Evolutionary conservation across 768 basidiomycete genomes (phyloP).

Genomic region (Boletellus ananiceps): DNA sequence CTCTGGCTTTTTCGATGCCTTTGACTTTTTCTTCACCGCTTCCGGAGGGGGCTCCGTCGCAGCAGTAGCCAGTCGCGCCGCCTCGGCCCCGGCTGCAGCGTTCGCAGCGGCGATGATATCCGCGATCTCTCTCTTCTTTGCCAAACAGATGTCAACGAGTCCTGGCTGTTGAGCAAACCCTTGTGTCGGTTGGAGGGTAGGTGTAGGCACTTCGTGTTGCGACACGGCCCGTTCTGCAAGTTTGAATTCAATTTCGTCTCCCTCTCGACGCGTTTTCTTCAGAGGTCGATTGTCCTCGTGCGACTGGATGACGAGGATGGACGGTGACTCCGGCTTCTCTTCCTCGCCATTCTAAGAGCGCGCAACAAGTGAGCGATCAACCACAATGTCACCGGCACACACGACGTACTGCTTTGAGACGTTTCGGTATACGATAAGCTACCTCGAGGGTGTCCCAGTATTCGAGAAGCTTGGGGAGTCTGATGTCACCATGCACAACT

Average conservation of each 20-base stretch:
- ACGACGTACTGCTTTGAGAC: constrained; percentile 40
- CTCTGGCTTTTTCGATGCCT: constrained; percentile 35
- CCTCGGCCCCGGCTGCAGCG: constrained; percentile 33
- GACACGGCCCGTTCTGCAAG: neutral
- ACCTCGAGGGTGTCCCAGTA: constrained; percentile 75
- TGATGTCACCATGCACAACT: neutral
- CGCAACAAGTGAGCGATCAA: neutral
- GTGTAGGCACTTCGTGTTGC: neutral
- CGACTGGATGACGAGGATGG: constrained; percentile 17
- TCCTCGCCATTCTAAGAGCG: constrained; percentile 30
- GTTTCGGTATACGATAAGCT: constrained; percentile 86
- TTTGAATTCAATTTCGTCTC: constrained; percentile 23
- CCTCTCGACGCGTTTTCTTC: constrained; percentile 30
- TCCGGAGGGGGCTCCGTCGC: constrained; percentile 17
- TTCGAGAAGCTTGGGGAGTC: constrained; percentile 55
- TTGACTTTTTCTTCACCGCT: constrained; percentile 26
- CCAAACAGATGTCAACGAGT: neutral
- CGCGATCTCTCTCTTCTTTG: constrained; percentile 31
- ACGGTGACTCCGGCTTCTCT: constrained; percentile 16
- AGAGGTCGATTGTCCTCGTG: constrained; percentile 30
- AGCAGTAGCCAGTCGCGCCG: constrained; percentile 27
- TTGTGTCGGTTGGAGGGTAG: neutral
- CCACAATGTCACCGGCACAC: neutral
- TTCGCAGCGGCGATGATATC: constrained; percentile 41
- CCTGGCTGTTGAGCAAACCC: neutral